Evolutionary conservation across 352 stramenopile species (phyloP).

Genomic region (Pythium angustatum): DNA sequence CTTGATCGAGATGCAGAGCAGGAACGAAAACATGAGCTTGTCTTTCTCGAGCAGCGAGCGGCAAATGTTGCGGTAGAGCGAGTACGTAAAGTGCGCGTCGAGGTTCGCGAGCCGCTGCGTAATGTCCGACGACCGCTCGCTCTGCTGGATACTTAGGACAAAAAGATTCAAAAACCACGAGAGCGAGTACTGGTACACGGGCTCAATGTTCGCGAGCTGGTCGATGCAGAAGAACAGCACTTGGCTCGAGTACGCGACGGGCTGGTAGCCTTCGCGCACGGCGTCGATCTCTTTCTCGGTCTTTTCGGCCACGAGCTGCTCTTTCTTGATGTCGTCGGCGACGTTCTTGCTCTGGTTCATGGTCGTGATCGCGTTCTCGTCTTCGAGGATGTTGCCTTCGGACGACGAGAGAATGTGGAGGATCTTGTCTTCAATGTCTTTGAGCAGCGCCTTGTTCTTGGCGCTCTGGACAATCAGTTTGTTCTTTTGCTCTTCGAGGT

Average conservation of each 20-base stretch:
- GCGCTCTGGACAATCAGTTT: conserved; percentile 91
- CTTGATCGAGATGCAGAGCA: conserved; percentile 88
- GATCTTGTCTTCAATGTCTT: conserved; percentile 95
- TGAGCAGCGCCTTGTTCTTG: conserved; percentile 90
- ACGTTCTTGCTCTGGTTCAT: conserved; percentile 91
- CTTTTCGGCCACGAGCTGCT: conserved; percentile 89
- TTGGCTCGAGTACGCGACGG: conserved; percentile 88
- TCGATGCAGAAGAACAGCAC: conserved; percentile 95
- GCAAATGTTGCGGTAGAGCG: conserved; percentile 92
- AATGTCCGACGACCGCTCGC: conserved; percentile 76
- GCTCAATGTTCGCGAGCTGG: conserved; percentile 93
- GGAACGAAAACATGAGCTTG: conserved; percentile 93
- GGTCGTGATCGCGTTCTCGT: conserved; percentile 92
- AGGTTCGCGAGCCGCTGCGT: conserved; percentile 79
- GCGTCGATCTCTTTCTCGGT: conserved; percentile 91
- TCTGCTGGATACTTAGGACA: conserved; percentile 86
- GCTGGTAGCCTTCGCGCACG: conserved; percentile 87
- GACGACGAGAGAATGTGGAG: conserved; percentile 91
- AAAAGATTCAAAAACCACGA: conserved; percentile 94
- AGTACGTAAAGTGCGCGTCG: conserved; percentile 90
- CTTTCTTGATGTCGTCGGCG: conserved; percentile 93
- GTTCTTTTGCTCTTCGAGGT: conserved; percentile 94
- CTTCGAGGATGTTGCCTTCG: conserved; percentile 93
- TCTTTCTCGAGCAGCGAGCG: conserved; percentile 93
- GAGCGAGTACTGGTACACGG: conserved; percentile 93